These are phyloP conservation scores for Trametes maxima DNA, from an alignment of 768 basidiomycete species.

Conservation along the genomic window DNA sequence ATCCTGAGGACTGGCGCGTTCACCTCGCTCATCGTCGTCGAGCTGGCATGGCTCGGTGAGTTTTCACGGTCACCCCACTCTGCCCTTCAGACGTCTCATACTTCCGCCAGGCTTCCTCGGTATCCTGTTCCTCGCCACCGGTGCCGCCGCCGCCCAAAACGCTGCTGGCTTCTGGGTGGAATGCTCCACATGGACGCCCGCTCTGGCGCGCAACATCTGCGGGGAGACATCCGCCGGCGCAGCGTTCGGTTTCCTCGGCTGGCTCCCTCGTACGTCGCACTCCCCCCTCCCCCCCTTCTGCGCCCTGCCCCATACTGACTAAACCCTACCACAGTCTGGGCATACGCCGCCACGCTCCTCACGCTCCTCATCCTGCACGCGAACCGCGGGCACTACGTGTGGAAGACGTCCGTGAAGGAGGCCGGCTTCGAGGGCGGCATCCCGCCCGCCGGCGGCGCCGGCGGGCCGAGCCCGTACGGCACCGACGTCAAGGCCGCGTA, in stretches of 20 bases:
- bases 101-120: slow-evolving; percentile 28
- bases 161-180: slow-evolving; percentile 13
- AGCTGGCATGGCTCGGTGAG: slow-evolving; percentile 31
- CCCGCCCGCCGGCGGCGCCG: neutral
- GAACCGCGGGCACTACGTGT: slow-evolving; percentile 17
- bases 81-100: neutral
- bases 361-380: slow-evolving; percentile 21
- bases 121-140: slow-evolving; percentile 34
- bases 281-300: neutral
- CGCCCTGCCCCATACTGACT: neutral
- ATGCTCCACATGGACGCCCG: slow-evolving; percentile 1
- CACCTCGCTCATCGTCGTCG: slow-evolving; percentile 35
- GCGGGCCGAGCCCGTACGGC: neutral
- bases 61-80: neutral
- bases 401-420: slow-evolving; percentile 22
- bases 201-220: slow-evolving; percentile 24
- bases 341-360: slow-evolving; percentile 20
- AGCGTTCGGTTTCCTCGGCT: slow-evolving; percentile 32
- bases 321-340: slow-evolving; percentile 14
- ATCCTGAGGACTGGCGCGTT: slow-evolving; percentile 30
- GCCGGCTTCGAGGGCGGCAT: slow-evolving; percentile 2
- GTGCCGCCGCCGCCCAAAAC: slow-evolving; percentile 22
- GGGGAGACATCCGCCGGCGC: slow-evolving; percentile 29
- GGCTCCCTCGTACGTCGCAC: slow-evolving; percentile 28
- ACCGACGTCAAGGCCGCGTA: slow-evolving; percentile 10